Base-by-base conservation (phyloP, 441 rosid genomes). In the Manihot esculenta region DNA sequence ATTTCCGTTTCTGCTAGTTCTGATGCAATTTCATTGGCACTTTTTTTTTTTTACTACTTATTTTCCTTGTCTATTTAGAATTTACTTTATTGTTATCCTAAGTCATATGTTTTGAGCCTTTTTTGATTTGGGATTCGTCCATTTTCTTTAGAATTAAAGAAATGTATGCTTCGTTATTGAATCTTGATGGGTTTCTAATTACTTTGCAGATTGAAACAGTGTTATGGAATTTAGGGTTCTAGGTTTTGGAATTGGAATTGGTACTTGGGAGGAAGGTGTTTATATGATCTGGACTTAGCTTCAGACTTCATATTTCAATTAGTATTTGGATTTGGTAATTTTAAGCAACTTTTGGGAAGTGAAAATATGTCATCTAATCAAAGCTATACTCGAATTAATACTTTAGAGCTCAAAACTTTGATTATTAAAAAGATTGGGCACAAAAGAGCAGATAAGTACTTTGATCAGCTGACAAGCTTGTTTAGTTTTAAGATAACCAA, bases 361-460 rank as follows among this genome's bases (percentile, higher is more conserved):
- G 30, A 50, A 7, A 83, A 69, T 59, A 89, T 87, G 90, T 73
- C 72, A 69, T 80, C 80, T 23, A 66, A 79, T 74, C 76, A 71
- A 74, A 69, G 41, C 20, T 70, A 44, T 67, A 44, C 73, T 56
- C 85, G 90, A 17, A 77, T 79, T 0, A 82, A 92, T 73, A 88
- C 90, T 8, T 74, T 78, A 30, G 88, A 89, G 83, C 79, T 92
- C 54, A 90, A 80, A 80, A 74, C 80, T 69, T 68, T 79, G 50
- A 80, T 92, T 23, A 61, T 78, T 49, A 79, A 78, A 62, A 89
- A 81, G 79, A 80, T 94, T 26, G 98, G 99, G 61, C 87, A 80
- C 67, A 85, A 75, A 26, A 87, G 93, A 82, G 92, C 94, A 0
- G 82, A 83, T 45, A 83, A 45, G 66, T 94, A 92, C 84, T 94